phyloP scores from a whole-genome alignment of 345 rosid species.

The Geranium rotundifolium region DNA sequence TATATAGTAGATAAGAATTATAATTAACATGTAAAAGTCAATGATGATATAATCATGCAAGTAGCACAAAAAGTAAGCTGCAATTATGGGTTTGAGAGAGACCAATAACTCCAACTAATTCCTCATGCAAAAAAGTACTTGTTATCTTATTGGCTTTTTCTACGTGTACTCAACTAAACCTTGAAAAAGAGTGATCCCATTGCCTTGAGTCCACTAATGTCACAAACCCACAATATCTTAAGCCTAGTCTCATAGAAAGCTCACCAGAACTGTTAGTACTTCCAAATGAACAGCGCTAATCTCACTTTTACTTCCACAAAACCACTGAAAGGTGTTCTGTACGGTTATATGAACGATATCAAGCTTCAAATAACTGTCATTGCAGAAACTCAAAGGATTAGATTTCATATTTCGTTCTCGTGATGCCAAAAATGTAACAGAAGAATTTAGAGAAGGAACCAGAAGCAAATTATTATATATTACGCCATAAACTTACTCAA shows the following conservation, averaged over 20 bases:
- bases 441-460: not conserved
- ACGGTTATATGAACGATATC: slow-evolving; percentile 93
- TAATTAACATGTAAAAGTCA: not conserved
- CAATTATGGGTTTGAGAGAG: not conserved
- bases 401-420: not conserved
- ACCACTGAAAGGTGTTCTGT: slow-evolving; percentile 75
- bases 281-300: slow-evolving; percentile 79
- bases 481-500: slow-evolving; percentile 52
- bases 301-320: slow-evolving; percentile 61
- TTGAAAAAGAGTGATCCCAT: not conserved
- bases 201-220: slow-evolving; percentile 3
- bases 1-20: slow-evolving; percentile 12
- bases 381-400: not conserved
- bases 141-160: not conserved
- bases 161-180: not conserved
- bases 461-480: slow-evolving; percentile 5
- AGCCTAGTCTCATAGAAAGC: slow-evolving; percentile 8
- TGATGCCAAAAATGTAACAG: not conserved
- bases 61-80: not conserved
- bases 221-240: slow-evolving; percentile 1
- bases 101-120: not conserved
- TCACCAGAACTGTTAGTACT: slow-evolving; percentile 67
- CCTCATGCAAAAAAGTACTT: not conserved
- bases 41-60: not conserved
- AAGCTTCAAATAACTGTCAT: slow-evolving; percentile 64